Evolutionary conservation across 2,329 filamentous ascomycete species (phyloP), one percentile per base, ranked within the genome.

Genomic region (Penicillium decumbens): DNA sequence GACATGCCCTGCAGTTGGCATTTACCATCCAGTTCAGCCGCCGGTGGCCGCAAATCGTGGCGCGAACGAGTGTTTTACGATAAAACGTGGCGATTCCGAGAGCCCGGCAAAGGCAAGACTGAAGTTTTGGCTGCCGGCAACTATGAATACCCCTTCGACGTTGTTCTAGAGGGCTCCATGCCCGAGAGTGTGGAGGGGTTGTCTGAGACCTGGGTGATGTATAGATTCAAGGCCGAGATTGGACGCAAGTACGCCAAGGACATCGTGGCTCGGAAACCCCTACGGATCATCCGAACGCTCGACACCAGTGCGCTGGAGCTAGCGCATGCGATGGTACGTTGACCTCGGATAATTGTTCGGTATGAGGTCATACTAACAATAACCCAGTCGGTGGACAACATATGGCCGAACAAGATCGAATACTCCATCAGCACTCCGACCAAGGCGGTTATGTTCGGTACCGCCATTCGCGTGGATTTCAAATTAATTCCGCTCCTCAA

Each of bases 381-480:
- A 18, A 33, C 35, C 39, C 49, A 81, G 76, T 79, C 88, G 55
- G 91, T 97, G 56, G 91, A 96, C 71, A 96, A 96, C 65, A 87
- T 95, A 56, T 98, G 93, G 93, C 88, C 90, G 5, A 93, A 95
- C 75, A 98, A 98, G 76, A 82, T 97, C 61, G 89, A 95, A 68
- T 98, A 98, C 73, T 92, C 89, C 27, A 90, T 98, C 55, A 83
- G 89, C 50, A 88, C 95, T 9, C 92, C 93, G 0, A 91, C 89
- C 64, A 96, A 96, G 74, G 93, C 93, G 1, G 86, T 95, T 46
- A 87, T 95, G 15, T 95, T 96, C 62, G 93, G 93, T 43, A 95
- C 89, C n/a, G 80, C 80, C 20, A 84, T 97, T 42, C 83, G 84
- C 1, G 79, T 95, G 51, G 85, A 95, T 60, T 92, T 96, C 74